Base-by-base conservation (phyloP, 2,329 filamentous ascomycete genomes). In the Plectosphaerella plurivora region DNA sequence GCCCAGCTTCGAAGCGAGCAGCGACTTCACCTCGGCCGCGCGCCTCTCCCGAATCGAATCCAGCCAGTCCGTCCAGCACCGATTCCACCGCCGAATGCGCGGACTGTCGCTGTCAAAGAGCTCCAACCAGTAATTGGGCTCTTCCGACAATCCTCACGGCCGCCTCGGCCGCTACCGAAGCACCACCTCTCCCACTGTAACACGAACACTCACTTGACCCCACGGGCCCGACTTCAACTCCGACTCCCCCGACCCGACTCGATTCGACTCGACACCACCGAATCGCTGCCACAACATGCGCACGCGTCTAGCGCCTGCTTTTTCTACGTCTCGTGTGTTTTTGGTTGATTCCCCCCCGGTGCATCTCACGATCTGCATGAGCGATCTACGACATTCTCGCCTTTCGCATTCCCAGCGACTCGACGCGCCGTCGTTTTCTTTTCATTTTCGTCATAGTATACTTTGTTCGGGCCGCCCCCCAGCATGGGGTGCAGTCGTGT, bases 11-110 rank as follows among this genome's bases (percentile, higher is more conserved):
- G 93, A 97, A 70, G 84, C 84, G 37, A 94, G 87, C 68, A 88
- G 85, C 62, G 94, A 97, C 63, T 96, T 97, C 64, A 96, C 93
- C 0, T 92, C 89, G 25, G 92, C 92, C 14, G 91, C 91, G 37
- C 85, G 93, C 65, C 73, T 99, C 59, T 87, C 86, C 47, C 82
- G 91, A 57, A 83, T 96, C 59, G 94, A 97, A 73, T 92, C 88
- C 22, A 83, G 78, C 48, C 81, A 46, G 25, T 63, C 65, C 48
- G 55, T 54, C 12, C 45, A 49, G 35, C 45, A 58, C 25, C 58
- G 51, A 22, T 65, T 73, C 53, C 41, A 44, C n/a, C 15, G 7
- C 10, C 65, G 73, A 36, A 57, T 75, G n/a, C 69, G 73, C 41
- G 73, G 71, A 20, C 61, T 75, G 51, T 75, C 72, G n/a, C 59